Evolutionary conservation across 768 basidiomycete genomes (phyloP), one percentile per base, ranked within the genome.

Genomic region (Gautieria morchelliformis): DNA sequence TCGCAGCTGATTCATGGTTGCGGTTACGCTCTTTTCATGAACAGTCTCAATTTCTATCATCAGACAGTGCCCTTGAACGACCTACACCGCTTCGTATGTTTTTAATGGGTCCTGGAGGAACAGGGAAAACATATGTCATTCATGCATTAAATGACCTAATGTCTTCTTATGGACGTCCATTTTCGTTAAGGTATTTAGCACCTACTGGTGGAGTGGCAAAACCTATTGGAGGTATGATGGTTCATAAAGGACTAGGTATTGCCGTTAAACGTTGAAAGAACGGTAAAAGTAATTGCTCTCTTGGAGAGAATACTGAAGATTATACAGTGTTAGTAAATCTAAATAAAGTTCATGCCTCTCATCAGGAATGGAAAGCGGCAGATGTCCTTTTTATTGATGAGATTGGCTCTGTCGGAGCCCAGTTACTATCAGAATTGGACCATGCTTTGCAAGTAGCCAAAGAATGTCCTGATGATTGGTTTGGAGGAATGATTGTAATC

Each of bases 121-220:
- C 75, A 4, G 75, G 77, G 0, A 78, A 77, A 63, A 71, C 71
- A 0, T 52, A 66, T 15, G 71, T 77, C 1, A 70, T 78, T 1
- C 58, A 69, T 40, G 72, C 73, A 0, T 15, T 77, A 1, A 63
- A 61, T 22, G 63, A 66, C 1, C 72, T 70, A 1, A 67, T 69
- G 22, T 39, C 46, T 3, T 19, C 22, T 44, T 76, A 75, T 61
- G 40, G 47, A 0, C 1, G 39, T 1, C 11, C 59, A 7, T 51
- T 61, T 0, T 59, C 75, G 45, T 11, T 12, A 0, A 56, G 66
- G 0, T 55, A 68, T 4, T 67, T 75, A 27, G 55, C 69, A 0
- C 55, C 73, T 0, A 76, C 72, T 7, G 76, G 75, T 0, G 65
- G 71, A 12, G 75, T 75, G 17, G 76, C 76, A 0, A 46, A 58